phyloP scores from a whole-genome alignment of 2,329 filamentous ascomycete genomes.

The Arthroderma uncinatum region DNA sequence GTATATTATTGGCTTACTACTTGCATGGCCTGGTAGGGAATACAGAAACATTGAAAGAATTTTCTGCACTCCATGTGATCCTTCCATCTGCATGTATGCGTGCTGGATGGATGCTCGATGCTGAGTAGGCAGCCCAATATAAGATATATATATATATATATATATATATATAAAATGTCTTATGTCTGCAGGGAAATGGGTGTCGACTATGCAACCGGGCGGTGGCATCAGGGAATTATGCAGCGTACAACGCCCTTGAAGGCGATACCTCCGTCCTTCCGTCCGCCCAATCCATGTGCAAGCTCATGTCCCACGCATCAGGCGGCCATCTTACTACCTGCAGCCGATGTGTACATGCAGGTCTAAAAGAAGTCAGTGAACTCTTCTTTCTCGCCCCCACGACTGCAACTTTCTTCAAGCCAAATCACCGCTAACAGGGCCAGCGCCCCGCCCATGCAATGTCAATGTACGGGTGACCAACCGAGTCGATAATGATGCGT shows the following conservation, averaged over 20 bases:
- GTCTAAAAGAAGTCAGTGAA: neutral
- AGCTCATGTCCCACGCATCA: neutral
- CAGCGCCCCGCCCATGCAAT: neutral
- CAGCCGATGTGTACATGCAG: neutral
- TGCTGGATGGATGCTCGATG: neutral
- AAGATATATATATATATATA: neutral
- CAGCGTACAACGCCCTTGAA: too few species aligned
- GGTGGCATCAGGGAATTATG: too few species aligned
- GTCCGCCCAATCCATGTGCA: neutral
- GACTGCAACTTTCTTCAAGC: neutral
- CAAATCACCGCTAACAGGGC: neutral
- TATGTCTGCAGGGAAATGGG: neutral
- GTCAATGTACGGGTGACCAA: conserved; percentile 1
- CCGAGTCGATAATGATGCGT: neutral
- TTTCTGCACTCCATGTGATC: neutral
- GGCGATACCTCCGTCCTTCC: neutral
- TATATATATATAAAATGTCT: neutral
- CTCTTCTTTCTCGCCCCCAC: conserved; percentile 3
- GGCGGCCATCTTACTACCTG: neutral
- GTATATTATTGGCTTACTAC: neutral
- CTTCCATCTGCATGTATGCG: neutral
- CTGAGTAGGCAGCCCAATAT: neutral
- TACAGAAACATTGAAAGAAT: neutral
- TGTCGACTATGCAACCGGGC: neutral
- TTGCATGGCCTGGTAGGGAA: neutral